Conservation (phyloP, 192 early-diverging fungal species). For the Cetraspora pellucida region DNA sequence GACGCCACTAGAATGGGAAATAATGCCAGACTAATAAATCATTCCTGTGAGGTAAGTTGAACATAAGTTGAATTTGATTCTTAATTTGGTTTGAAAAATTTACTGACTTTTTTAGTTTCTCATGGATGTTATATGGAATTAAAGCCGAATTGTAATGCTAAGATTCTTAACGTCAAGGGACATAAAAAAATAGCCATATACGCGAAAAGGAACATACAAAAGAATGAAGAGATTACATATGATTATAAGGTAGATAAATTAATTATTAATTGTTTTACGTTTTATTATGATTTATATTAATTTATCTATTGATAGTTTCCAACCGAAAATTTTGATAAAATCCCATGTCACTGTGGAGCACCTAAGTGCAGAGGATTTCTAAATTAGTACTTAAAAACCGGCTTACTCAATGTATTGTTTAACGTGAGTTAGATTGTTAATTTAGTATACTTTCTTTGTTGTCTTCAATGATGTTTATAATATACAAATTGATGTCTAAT, state of each 20-base stretch:
- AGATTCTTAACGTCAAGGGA: constrained; percentile 88
- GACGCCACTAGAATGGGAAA: constrained; percentile 99
- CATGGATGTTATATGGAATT: not conserved
- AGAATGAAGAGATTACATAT: constrained; percentile 98
- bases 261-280: not conserved
- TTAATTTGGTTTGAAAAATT: not conserved
- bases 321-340: constrained; percentile 85
- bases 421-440: too few relatives aligned
- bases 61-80: not conserved
- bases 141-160: constrained; percentile 97
- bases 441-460: too few relatives aligned
- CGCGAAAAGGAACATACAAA: constrained; percentile 90
- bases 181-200: constrained; percentile 98
- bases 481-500: too few relatives aligned
- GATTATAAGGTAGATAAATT: constrained; percentile 91
- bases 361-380: constrained; percentile 78
- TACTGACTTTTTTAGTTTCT: constrained; percentile 7
- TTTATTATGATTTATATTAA: constrained; percentile 1
- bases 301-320: constrained; percentile 56
- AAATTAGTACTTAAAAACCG: constrained; percentile 47
- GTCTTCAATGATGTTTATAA: too few relatives aligned
- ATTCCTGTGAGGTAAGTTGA: constrained; percentile 86
- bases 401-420: too few relatives aligned
- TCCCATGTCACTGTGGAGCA: constrained; percentile 96
- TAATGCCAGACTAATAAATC: constrained; percentile 97